These are phyloP conservation scores for Chrysopogon serrulatus DNA, from an alignment of 176 grass and related monocot genomes.

Conservation along the genomic window DNA sequence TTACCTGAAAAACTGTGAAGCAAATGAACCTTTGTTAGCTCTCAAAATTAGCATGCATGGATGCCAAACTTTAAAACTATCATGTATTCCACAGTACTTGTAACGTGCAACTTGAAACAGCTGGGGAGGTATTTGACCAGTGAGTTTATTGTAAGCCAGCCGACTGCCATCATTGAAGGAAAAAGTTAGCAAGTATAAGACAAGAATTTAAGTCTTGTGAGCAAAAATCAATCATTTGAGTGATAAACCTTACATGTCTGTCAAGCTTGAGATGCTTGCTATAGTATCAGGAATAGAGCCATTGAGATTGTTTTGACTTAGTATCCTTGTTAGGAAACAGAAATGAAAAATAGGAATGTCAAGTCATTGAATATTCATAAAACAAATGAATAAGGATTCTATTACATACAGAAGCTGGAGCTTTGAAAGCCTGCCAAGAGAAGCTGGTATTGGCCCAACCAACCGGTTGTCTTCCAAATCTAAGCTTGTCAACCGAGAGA, in stretches of 20 bases:
- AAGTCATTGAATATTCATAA: slow-evolving; percentile 10
- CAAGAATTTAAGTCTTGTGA: background rate
- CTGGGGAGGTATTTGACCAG: slow-evolving; percentile 71
- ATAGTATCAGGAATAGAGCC: slow-evolving; percentile 71
- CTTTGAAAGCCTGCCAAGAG: slow-evolving; percentile 69
- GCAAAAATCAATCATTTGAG: slow-evolving; percentile 10
- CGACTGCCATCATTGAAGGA: slow-evolving; percentile 46
- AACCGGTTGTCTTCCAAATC: slow-evolving; percentile 74
- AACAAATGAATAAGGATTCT: slow-evolving; percentile 7
- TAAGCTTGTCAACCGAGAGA: slow-evolving; percentile 72
- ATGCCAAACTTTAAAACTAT: background rate
- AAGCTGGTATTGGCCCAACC: slow-evolving; percentile 73
- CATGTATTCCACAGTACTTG: slow-evolving; percentile 59
- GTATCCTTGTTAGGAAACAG: slow-evolving; percentile 56
- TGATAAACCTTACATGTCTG: slow-evolving; percentile 71
- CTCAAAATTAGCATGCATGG: background rate
- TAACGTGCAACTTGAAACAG: slow-evolving; percentile 93
- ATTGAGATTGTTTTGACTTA: slow-evolving; percentile 78
- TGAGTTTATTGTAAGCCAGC: slow-evolving; percentile 84
- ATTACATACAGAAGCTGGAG: slow-evolving; percentile 72
- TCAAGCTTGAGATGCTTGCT: slow-evolving; percentile 66
- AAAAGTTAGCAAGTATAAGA: slow-evolving; percentile 27
- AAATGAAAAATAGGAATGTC: background rate
- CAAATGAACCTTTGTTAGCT: slow-evolving; percentile 42
- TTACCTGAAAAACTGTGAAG: slow-evolving; percentile 85